Conservation (phyloP, 805 yeast species). For the Lipomyces lipofer region DNA sequence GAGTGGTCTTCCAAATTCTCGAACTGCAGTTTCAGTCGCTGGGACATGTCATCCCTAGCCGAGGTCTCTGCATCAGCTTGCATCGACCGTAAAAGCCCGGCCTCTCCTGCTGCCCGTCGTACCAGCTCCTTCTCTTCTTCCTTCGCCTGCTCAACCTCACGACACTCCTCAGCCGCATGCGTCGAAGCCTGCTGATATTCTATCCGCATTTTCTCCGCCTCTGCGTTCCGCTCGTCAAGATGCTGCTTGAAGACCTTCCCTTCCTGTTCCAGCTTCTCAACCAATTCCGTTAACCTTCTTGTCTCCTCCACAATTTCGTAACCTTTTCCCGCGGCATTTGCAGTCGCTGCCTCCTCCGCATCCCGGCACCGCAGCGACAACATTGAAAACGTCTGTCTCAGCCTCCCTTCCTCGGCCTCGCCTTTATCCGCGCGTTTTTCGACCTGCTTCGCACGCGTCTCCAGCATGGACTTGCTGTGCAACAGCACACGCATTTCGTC, state of each 20-base stretch:
- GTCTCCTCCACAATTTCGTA: slow-evolving; percentile 32
- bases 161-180: slow-evolving; percentile 37
- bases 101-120: slow-evolving; percentile 35
- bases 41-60: slow-evolving; percentile 35
- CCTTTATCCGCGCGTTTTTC: slow-evolving; percentile 35
- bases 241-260: slow-evolving; percentile 47
- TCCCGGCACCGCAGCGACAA: slow-evolving; percentile 24
- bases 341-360: slow-evolving; percentile 10
- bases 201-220: slow-evolving; percentile 53
- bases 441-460: slow-evolving; percentile 29
- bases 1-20: slow-evolving; percentile 39
- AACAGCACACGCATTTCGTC: slow-evolving; percentile 16
- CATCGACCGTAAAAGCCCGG: slow-evolving; percentile 35
- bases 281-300: slow-evolving; percentile 44
- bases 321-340: neutral
- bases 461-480: slow-evolving; percentile 22
- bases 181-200: slow-evolving; percentile 38
- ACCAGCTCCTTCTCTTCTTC: slow-evolving; percentile 30
- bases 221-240: slow-evolving; percentile 52
- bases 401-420: slow-evolving; percentile 30
- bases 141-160: slow-evolving; percentile 38
- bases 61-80: slow-evolving; percentile 38
- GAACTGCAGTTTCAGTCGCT: slow-evolving; percentile 35
- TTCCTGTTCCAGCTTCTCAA: slow-evolving; percentile 49
- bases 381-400: slow-evolving; percentile 35